Percentiles rank a stretch among this genome's conserved stretches.
Conservation (phyloP, 192 early-diverging fungal genomes). For the Coemansia sp. region DNA sequence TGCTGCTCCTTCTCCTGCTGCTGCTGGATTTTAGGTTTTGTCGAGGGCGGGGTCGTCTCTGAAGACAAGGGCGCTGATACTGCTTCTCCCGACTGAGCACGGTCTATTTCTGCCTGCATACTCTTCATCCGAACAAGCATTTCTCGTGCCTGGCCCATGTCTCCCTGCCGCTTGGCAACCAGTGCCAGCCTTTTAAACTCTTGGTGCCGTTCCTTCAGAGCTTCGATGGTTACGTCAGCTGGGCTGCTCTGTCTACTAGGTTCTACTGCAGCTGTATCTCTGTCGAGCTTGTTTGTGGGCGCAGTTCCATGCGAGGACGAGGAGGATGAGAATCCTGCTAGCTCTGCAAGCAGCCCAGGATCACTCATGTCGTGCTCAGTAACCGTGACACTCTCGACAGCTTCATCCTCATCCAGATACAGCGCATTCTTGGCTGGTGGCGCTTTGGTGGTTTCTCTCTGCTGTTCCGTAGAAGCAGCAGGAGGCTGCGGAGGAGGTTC, state of each 20-base stretch:
- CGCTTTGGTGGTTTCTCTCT: neutral
- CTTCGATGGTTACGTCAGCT: neutral
- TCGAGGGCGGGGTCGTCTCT: neutral
- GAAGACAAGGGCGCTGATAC: neutral
- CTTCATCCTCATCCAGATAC: slow-evolving; percentile 16
- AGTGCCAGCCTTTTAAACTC: slow-evolving; percentile 33
- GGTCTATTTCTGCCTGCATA: slow-evolving; percentile 13
- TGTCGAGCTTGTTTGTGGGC: neutral
- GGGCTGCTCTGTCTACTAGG: neutral
- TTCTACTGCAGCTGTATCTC: neutral
- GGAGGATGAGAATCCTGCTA: slow-evolving; percentile 12
- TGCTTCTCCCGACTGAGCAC: slow-evolving; percentile 9
- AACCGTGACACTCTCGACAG: slow-evolving; percentile 18
- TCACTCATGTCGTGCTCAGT: slow-evolving; percentile 52
- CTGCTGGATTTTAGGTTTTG: slow-evolving; percentile 14
- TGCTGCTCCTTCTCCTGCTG: too few relatives aligned
- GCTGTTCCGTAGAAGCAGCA: neutral
- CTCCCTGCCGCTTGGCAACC: slow-evolving; percentile 29
- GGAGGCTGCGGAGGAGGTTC: neutral
- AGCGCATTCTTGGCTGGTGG: too few relatives aligned
- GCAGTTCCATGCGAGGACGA: neutral
- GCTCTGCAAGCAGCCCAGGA: slow-evolving; percentile 35
- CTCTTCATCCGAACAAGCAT: slow-evolving; percentile 37
- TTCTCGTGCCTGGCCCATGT: slow-evolving; percentile 27
- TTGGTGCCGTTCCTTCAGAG: slow-evolving; percentile 3